Base-by-base conservation (phyloP, 345 rosid genomes). In the Boechera divaricarpa region DNA sequence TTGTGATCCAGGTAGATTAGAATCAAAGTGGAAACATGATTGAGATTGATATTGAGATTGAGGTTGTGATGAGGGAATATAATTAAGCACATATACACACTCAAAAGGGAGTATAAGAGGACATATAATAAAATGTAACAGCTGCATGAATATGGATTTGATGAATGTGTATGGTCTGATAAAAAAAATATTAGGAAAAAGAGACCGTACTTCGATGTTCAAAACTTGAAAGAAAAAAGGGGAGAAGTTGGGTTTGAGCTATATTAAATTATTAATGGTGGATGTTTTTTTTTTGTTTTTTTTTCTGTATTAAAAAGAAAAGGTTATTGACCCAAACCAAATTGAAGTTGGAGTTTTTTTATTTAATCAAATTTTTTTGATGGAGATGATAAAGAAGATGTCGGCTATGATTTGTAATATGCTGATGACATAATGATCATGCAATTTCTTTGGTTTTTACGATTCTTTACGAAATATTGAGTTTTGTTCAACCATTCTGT, bases 171-270 rank as follows among this genome's bases (percentile, higher is more conserved):
- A 13, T 70, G 55, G 52, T 53, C 5, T 63, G 58, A 26, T 69
- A 57, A 16, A 11, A 49, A 10, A 1, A 57, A 2, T 41, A 2
- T 45, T 13, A 45, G 2, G 15, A 5, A 28, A 42, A 44, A 72
- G 60, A 59, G 51, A 60, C 68, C 3, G 18, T 72, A 65, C 51
- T 71, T 56, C 13, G 10, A 42, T 73, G 61, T 60, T 79, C 78
- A 73, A 73, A 78, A 72, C 68, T 49, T 49, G 62, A 7, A 77
- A 78, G 77, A 66, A 78, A 78, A 78, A 78, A 72, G 68, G 56
- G 81, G 81, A 78, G 81, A 78, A 67, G 70, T 67, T 78, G 78
- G 81, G 64, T 5, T 73, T 73, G 74, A 79, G 82, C 74, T 79
- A 70, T 79, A 73, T 68, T 21, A 21, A 21, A 21, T 21, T 21